Conservation (phyloP, 2,329 filamentous ascomycete genomes). For the Aspergillus sp. region DNA sequence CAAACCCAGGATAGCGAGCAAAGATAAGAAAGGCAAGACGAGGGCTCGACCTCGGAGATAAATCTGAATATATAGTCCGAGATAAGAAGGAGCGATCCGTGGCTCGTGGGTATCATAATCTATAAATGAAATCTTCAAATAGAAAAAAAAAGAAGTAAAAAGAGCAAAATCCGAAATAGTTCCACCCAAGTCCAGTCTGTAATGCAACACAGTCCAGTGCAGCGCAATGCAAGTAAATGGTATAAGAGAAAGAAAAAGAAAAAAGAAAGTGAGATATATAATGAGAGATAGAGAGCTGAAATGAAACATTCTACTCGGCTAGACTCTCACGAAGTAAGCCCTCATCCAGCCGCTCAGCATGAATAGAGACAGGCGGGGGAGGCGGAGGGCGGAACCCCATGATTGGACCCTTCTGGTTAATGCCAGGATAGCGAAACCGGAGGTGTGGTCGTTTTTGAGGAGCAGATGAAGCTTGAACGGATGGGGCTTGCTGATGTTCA, state of each 20-base stretch:
- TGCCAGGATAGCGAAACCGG: constrained; percentile 61
- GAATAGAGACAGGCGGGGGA: constrained; percentile 57
- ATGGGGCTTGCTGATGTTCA: constrained; percentile 65
- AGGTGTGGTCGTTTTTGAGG: constrained; percentile 13
- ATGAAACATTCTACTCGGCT: constrained; percentile 37
- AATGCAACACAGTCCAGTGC: neutral
- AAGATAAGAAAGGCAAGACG: neutral
- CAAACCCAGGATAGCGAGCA: neutral
- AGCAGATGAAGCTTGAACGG: constrained; percentile 47
- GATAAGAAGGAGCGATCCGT: constrained; percentile 7
- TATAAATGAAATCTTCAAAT: neutral
- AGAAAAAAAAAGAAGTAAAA: constrained; percentile 1
- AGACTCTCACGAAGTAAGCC: constrained; percentile 63
- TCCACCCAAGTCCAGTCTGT: neutral
- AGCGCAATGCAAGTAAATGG: constrained; percentile 9
- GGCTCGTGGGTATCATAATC: constrained; percentile 17
- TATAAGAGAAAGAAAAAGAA: constrained; percentile 3
- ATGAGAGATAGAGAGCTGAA: neutral
- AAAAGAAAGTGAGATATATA: neutral
- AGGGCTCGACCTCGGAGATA: neutral
- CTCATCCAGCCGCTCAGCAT: constrained; percentile 58
- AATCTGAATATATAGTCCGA: neutral
- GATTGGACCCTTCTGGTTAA: constrained; percentile 75
- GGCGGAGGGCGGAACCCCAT: constrained; percentile 66
- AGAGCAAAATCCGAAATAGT: neutral